These are phyloP conservation scores for Tephrocybe sp. DNA, from an alignment of 768 basidiomycete genomes.

Conservation along the genomic window DNA sequence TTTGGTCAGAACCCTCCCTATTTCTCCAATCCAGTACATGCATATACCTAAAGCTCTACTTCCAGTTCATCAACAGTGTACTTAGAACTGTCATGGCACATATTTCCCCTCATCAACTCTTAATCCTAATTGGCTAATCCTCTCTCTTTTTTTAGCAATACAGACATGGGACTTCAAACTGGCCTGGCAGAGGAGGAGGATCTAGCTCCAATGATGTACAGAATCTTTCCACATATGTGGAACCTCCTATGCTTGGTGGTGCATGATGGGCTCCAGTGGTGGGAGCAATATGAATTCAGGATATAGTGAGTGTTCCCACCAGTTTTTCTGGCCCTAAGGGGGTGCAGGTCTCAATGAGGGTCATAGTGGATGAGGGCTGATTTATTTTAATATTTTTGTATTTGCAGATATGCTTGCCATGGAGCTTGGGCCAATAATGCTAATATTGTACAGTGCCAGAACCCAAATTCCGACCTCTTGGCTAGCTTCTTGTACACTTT, in stretches of 20 bases:
- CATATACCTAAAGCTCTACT: constrained; percentile 14
- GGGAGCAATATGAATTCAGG: constrained; percentile 21
- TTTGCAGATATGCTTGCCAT: not conserved
- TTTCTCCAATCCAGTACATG: constrained; percentile 17
- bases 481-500: no score
- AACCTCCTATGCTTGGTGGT: constrained; percentile 70
- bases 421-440: no score
- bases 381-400: not conserved
- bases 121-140: no score
- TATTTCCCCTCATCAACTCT: constrained; percentile 1
- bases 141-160: constrained; percentile 52
- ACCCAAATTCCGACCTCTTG: no score
- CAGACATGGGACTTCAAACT: constrained; percentile 50
- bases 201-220: constrained; percentile 20
- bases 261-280: constrained; percentile 26
- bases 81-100: constrained; percentile 83
- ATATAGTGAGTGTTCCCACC: constrained; percentile 27
- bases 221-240: constrained; percentile 60
- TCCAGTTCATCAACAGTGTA: constrained; percentile 48
- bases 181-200: constrained; percentile 22
- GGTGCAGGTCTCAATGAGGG: no score
- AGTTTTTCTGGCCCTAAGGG: not conserved
- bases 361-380: no score
- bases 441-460: not conserved
- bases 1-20: constrained; percentile 53